Percentiles rank a stretch among this genome's conserved stretches.
Conservation (phyloP, 2,329 filamentous ascomycete genomes). For the Ophiobolus disseminans region DNA sequence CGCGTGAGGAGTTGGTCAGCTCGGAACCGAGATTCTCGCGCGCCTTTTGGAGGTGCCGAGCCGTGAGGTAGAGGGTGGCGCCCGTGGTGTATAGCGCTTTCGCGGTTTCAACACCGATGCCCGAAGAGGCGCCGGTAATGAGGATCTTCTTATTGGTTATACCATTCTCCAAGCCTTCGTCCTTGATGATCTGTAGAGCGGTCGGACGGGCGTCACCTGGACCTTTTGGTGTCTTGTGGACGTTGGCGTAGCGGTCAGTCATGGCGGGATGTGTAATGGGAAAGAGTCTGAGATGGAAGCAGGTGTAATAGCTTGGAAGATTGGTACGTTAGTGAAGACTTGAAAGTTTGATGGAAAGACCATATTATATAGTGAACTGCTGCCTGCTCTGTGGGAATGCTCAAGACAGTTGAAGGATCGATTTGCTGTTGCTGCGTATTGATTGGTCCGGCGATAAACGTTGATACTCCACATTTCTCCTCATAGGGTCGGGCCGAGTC, state of each 20-base stretch:
- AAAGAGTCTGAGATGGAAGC: too few species aligned
- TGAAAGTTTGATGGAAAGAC: too few species aligned
- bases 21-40: too few species aligned
- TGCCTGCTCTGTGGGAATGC: background rate
- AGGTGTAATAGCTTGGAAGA: too few species aligned
- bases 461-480: too few species aligned
- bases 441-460: background rate
- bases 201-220: background rate
- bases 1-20: too few species aligned
- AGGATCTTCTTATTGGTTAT: background rate
- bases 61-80: background rate
- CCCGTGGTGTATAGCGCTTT: background rate
- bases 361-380: background rate
- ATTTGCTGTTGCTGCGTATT: background rate
- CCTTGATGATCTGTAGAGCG: background rate
- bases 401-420: background rate
- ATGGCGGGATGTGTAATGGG: background rate
- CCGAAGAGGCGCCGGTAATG: background rate
- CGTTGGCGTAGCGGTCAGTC: background rate
- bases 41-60: background rate
- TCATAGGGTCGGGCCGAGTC: background rate
- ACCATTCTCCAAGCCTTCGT: background rate
- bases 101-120: background rate
- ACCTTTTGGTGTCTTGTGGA: background rate
- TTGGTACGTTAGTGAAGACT: too few species aligned